Percentiles rank a stretch among this genome's conserved stretches.
These are phyloP conservation scores for Cyclotella sp. DNA, from an alignment of 108 stramenopile species.

Conservation along the genomic window DNA sequence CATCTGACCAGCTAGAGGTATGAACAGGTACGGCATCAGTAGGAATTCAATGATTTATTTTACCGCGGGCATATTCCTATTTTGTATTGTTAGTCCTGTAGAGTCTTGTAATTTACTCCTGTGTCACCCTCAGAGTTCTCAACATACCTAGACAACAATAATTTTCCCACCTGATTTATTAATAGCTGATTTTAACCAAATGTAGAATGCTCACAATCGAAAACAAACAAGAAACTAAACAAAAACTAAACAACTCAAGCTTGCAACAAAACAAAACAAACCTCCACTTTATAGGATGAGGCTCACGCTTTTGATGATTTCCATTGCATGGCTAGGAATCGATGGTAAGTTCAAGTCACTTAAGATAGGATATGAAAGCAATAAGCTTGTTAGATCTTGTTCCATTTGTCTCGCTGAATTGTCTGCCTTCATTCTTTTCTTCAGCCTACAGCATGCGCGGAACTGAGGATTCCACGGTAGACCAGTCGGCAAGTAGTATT, in stretches of 20 bases:
- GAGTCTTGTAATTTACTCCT: not conserved
- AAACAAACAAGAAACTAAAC: not conserved
- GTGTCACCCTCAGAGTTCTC: not conserved
- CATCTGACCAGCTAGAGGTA: no score
- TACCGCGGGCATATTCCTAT: no score
- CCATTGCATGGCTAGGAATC: constrained; percentile 4
- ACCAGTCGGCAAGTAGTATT: constrained; percentile 5
- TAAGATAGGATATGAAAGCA: not conserved
- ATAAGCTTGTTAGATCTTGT: not conserved
- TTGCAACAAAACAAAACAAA: no score
- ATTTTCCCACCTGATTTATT: no score
- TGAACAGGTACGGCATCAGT: no score
- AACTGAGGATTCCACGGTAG: not conserved
- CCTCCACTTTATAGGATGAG: not conserved
- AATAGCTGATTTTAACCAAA: no score
- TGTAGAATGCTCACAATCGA: constrained; percentile 17
- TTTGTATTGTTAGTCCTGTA: not conserved
- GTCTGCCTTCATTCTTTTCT: not conserved
- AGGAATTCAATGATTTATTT: no score
- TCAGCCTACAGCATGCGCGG: constrained; percentile 8
- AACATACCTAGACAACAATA: not conserved
- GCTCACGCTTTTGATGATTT: not conserved
- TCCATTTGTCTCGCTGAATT: not conserved
- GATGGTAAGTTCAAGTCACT: not conserved
- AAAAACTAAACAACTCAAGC: not conserved